A percentile compares a stretch with the other conserved stretches of the same genome.
These are phyloP conservation scores for Mycena olivaceomarginata DNA, from an alignment of 768 basidiomycete genomes.

Conservation along the genomic window DNA sequence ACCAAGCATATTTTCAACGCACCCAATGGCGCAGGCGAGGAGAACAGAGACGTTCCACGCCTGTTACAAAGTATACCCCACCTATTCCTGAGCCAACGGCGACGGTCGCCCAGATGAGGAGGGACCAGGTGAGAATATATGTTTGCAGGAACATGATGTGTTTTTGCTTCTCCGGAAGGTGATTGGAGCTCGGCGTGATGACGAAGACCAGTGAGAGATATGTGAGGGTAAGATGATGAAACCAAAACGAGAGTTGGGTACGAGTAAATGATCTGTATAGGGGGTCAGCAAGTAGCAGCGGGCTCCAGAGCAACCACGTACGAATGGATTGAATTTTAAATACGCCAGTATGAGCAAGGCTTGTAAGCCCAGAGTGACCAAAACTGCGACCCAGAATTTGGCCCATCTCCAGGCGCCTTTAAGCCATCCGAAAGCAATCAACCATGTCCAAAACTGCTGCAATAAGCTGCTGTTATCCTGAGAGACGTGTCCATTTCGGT, in stretches of 20 bases:
- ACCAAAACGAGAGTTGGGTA: slow-evolving; percentile 70
- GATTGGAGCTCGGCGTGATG: slow-evolving; percentile 56
- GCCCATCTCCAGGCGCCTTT: slow-evolving; percentile 67
- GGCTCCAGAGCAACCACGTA: slow-evolving; percentile 21
- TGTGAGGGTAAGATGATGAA: slow-evolving; percentile 68
- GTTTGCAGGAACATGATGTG: slow-evolving; percentile 70
- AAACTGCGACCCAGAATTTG: slow-evolving; percentile 79
- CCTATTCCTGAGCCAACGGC: slow-evolving; percentile 66
- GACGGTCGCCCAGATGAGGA: slow-evolving; percentile 72
- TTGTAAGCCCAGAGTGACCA: slow-evolving; percentile 67
- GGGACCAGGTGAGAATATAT: slow-evolving; percentile 75
- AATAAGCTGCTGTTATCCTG: slow-evolving; percentile 41
- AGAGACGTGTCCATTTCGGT: slow-evolving; percentile 43
- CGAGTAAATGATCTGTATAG: slow-evolving; percentile 77
- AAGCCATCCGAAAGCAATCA: slow-evolving; percentile 52
- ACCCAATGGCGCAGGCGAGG: slow-evolving; percentile 63
- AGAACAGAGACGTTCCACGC: slow-evolving; percentile 72
- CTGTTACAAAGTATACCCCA: slow-evolving; percentile 74
- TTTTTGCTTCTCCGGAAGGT: slow-evolving; percentile 66
- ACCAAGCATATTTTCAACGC: slow-evolving; percentile 54
- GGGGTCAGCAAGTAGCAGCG: slow-evolving; percentile 14
- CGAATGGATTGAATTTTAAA: slow-evolving; percentile 53
- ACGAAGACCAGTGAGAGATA: slow-evolving; percentile 69
- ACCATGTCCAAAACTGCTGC: slow-evolving; percentile 47
- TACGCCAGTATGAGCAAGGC: slow-evolving; percentile 68